phyloP scores from a whole-genome alignment of 106 monocot species.

The Dioscorea zingiberensis region DNA sequence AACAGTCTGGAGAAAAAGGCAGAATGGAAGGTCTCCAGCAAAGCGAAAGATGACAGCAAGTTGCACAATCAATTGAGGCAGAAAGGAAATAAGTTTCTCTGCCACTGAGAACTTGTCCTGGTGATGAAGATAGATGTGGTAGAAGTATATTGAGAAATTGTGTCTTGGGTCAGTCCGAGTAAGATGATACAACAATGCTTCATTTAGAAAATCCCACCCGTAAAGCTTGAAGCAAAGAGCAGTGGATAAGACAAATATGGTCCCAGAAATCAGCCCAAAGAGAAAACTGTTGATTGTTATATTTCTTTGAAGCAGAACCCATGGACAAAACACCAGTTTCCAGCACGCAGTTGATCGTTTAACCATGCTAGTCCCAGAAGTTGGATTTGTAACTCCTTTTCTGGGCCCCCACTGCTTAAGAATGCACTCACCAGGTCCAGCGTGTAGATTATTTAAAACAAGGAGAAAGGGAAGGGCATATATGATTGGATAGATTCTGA shows the following conservation, averaged over 20 bases:
- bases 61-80: conserved; percentile 87
- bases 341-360: conserved; percentile 7
- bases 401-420: conserved; percentile 32
- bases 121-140: conserved; percentile 90
- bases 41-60: conserved; percentile 50
- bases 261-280: conserved; percentile 77
- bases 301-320: conserved; percentile 19
- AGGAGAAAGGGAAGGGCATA: conserved; percentile 73
- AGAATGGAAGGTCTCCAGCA: conserved; percentile 67
- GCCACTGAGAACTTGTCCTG: conserved; percentile 63
- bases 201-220: conserved; percentile 93
- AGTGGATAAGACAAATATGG: conserved; percentile 59
- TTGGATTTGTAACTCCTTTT: not conserved
- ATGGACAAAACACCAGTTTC: conserved; percentile 19
- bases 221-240: conserved; percentile 67
- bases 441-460: conserved; percentile 25
- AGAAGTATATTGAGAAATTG: conserved; percentile 97
- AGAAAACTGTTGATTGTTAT: conserved; percentile 45
- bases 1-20: conserved; percentile 86
- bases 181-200: conserved; percentile 92
- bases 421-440: conserved; percentile 17
- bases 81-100: conserved; percentile 74
- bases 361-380: not conserved
- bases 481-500: conserved; percentile 92
- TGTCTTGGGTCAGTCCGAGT: conserved; percentile 92